Evolutionary conservation across 2,329 filamentous ascomycete species (phyloP).

Genomic region (Beauveria caledonica): DNA sequence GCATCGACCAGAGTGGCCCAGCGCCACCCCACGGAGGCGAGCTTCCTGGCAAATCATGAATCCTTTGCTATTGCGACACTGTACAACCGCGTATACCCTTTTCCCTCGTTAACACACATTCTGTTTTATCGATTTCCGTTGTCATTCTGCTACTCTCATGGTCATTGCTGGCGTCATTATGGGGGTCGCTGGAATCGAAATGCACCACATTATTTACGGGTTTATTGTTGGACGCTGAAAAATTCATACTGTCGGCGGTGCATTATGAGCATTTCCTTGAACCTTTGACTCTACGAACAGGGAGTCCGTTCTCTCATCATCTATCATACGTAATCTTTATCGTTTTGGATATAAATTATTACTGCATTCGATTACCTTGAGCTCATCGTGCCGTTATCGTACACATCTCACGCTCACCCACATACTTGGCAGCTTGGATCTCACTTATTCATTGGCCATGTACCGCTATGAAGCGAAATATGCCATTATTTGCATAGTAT

Average conservation of each 20-base stretch:
- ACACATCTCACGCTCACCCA: too few species aligned
- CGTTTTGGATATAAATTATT: conserved; percentile 9
- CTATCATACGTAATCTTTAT: conserved; percentile 6
- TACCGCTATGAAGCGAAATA: too few species aligned
- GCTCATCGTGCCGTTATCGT: neutral
- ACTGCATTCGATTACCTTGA: neutral
- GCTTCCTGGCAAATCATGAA: conserved; percentile 10
- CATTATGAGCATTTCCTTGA: neutral
- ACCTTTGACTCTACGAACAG: neutral
- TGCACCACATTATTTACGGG: neutral
- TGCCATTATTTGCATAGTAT: too few species aligned
- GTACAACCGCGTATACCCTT: neutral
- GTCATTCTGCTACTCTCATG: neutral
- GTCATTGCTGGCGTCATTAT: neutral
- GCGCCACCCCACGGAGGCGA: conserved; percentile 26
- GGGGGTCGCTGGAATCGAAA: neutral
- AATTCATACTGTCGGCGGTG: neutral
- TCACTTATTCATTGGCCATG: too few species aligned
- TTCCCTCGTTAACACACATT: neutral
- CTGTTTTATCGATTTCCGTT: neutral
- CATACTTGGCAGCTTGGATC: too few species aligned
- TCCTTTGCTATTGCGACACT: neutral
- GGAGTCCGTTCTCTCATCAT: neutral
- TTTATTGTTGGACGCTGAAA: neutral
- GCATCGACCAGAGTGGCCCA: conserved; percentile 46